Evolutionary conservation across 192 early-diverging fungal species (phyloP), one percentile per base, ranked within the genome.

Genomic region (Coemansia erecta): DNA sequence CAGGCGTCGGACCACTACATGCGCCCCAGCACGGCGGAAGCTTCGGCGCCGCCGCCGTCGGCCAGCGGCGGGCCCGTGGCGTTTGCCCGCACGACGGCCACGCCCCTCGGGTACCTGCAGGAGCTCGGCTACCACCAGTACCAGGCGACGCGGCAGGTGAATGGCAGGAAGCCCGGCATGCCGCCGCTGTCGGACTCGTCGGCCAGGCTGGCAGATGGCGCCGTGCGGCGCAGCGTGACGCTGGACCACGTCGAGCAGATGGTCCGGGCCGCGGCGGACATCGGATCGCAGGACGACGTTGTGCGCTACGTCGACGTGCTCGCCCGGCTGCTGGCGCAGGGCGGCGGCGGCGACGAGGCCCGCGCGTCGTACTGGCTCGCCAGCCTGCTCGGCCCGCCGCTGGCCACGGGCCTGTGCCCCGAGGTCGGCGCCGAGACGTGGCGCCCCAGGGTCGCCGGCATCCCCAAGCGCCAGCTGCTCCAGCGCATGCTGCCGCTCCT

Each of bases 391-490:
- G 84, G 81, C 45, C 81, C 73, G 0, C 56, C 68, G 12, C 35
- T 70, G 8, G 22, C 18, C 35, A n/a, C 41, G 12, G 55, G 66
- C 13, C 35, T 45, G 15, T 18, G 53, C 17, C 52, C 60, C 8
- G 6, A 19, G 31, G 2, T 4, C 8, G 41, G 26, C 14, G 11
- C 53, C 51, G n/a, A 56, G 44, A 43, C 22, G 12, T 64, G 60
- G 57, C 24, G 14, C 24, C 33, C 43, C 40, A 26, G 43, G 33
- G 33, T 75, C 40, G 63, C 81, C 66, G 73, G 81, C 8, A 67
- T 83, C 49, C 77, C 83, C 33, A 94, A 94, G 47, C 85, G 85
- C 9, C 80, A 81, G 37, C 58, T 92, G 9, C 47, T 94, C 4
- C 66, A 71, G 37, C 83, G 86, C 44, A 65, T 92, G 14, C 60